Evolutionary conservation across 2,329 filamentous ascomycete genomes (phyloP).

Genomic region (Coniochaeta sp.): DNA sequence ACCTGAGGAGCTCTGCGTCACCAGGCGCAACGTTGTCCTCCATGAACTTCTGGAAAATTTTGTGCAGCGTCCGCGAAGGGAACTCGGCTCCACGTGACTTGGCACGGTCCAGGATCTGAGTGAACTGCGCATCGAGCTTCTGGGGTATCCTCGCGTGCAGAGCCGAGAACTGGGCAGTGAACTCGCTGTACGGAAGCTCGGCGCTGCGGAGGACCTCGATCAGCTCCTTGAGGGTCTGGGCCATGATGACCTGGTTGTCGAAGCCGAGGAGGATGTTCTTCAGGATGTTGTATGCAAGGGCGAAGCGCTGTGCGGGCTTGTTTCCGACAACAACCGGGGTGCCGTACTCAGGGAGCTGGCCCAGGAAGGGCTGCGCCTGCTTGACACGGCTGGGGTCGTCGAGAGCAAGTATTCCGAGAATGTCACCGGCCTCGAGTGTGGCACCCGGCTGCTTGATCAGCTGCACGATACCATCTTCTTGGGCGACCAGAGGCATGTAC

Average conservation of each 20-base stretch:
- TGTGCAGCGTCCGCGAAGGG: conserved; percentile 79
- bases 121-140: conserved; percentile 77
- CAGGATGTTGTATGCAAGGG: conserved; percentile 68
- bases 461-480: conserved; percentile 93
- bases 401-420: conserved; percentile 91
- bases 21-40: conserved; percentile 71
- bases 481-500: conserved; percentile 97
- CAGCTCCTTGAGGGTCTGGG: conserved; percentile 74
- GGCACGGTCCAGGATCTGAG: conserved; percentile 79
- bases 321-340: conserved; percentile 79
- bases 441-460: conserved; percentile 98
- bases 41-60: conserved; percentile 80
- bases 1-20: conserved; percentile 68
- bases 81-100: conserved; percentile 77
- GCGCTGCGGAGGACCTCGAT: conserved; percentile 85
- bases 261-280: conserved; percentile 86
- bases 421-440: conserved; percentile 96
- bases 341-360: conserved; percentile 81
- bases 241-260: conserved; percentile 97
- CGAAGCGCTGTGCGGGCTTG: conserved; percentile 87
- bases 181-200: conserved; percentile 92
- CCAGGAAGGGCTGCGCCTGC: conserved; percentile 89
- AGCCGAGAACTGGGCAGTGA: conserved; percentile 91
- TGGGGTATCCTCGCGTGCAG: conserved; percentile 96
- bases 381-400: conserved; percentile 96